These are phyloP conservation scores for Tulasnella sp. DNA, from an alignment of 768 basidiomycete species.

Conservation along the genomic window DNA sequence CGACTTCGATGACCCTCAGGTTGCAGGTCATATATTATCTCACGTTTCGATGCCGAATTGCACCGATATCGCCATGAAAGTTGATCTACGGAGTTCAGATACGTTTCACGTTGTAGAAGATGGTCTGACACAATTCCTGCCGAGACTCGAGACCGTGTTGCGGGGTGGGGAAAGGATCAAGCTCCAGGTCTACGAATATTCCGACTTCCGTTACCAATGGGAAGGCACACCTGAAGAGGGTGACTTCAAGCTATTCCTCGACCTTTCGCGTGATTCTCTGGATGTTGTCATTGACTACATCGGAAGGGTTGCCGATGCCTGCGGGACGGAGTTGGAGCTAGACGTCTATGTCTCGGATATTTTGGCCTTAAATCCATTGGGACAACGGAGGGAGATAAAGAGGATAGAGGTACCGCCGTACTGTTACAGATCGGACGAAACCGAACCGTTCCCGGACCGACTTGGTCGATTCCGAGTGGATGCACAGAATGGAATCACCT, in stretches of 20 bases:
- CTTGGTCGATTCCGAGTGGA: not conserved
- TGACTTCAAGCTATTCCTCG: not conserved
- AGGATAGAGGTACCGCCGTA: not conserved
- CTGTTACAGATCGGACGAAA: not conserved
- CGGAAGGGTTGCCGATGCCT: not conserved
- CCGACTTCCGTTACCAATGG: not conserved
- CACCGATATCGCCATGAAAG: too few relatives aligned
- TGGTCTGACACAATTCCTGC: too few relatives aligned
- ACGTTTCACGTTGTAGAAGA: too few relatives aligned
- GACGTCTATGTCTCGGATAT: not conserved
- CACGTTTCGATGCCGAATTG: slow-evolving; percentile 31
- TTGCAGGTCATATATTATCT: not conserved
- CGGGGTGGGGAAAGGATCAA: too few relatives aligned
- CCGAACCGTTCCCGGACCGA: not conserved
- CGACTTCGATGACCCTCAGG: not conserved
- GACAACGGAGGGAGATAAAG: not conserved
- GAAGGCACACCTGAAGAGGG: not conserved
- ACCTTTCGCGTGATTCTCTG: not conserved
- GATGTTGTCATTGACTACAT: not conserved
- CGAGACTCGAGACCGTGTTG: too few relatives aligned
- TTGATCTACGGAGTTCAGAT: too few relatives aligned
- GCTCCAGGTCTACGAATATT: too few relatives aligned
- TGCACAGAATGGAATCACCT: not conserved
- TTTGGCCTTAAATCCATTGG: not conserved
- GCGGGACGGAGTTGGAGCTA: not conserved